Base-by-base conservation (phyloP, 2,329 filamentous ascomycete species). In the Fusarium begoniae region DNA sequence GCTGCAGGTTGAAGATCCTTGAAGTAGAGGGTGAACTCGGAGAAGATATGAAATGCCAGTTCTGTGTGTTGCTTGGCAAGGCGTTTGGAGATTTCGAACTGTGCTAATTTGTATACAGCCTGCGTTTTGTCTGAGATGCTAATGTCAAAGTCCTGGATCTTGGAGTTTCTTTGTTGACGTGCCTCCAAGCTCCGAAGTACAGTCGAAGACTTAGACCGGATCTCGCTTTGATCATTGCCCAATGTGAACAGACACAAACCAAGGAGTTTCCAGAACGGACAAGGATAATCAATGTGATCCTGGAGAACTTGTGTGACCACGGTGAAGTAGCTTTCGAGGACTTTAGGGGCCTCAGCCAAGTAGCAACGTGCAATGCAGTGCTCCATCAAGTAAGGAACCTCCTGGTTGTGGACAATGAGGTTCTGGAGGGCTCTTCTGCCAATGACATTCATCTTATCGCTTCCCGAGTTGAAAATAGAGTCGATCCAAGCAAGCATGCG, bases 71-170 rank as follows among this genome's bases (percentile, higher is more conserved):
- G 94, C 78, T 94, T 94, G 3, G 95, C 93, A 44, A 99, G 88
- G 26, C 95, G 89, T 78, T 96, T 95, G 0, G 96, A 98, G 28
- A 97, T 97, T 80, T 98, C 96, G 75, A 98, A 98, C 80, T 99
- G 96, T 0, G 97, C 96, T 50, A 97, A 87, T 83, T 99, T 99
- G 84, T 98, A 99, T 6, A 99, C 96, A 1, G 96, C 95, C 75
- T 97, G 97, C 0, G 97, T 99, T 83, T 98, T 98, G 83, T 99
- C 97, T 1, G 96, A 97, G 66, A 99, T 96, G 81, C 95, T 98
- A 78, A 99, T 98, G 79, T 99, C 96, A 67, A 98, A 97, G 81
- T 99, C 96, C 80, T 98, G 94, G 12, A 99, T 91, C 79, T 97
- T 97, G 3, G 96, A 98, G 73, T 91, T 96, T 74, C 93, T 86